Evolutionary conservation across 768 basidiomycete genomes (phyloP).

Genomic region (Suillus subaureus): DNA sequence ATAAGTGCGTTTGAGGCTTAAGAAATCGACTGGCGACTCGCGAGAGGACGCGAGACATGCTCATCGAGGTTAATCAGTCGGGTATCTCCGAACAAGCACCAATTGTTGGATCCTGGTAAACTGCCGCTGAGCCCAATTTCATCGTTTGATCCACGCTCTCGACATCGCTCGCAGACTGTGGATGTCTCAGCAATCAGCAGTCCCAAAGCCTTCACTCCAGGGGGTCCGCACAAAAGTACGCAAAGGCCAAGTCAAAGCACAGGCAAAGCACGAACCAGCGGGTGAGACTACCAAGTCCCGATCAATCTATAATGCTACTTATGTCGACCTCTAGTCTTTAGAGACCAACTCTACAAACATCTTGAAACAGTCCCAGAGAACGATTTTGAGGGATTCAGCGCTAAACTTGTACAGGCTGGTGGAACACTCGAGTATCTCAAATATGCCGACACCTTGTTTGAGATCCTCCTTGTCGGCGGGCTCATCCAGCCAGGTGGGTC

Average conservation of each 20-base stretch:
- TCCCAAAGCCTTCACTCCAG: constrained; percentile 87
- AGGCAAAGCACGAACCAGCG: constrained; percentile 90
- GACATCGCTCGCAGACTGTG: constrained; percentile 56
- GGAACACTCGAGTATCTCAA: constrained; percentile 93
- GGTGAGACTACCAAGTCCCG: constrained; percentile 39
- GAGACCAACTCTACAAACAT: constrained; percentile 91
- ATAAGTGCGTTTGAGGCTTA: not conserved
- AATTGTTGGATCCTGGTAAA: constrained; percentile 1
- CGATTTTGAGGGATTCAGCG: constrained; percentile 82
- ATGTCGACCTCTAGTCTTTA: constrained; percentile 63
- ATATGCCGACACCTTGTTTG: constrained; percentile 96
- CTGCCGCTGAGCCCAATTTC: not conserved
- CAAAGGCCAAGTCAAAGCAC: constrained; percentile 90
- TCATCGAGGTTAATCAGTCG: constrained; percentile 12
- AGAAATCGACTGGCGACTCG: not conserved
- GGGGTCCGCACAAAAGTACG: constrained; percentile 93
- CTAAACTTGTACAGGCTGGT: constrained; percentile 90
- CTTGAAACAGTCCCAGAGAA: constrained; percentile 77
- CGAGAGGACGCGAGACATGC: too few species aligned
- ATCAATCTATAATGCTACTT: constrained; percentile 7
- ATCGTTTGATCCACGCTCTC: constrained; percentile 26
- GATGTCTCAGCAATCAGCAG: constrained; percentile 89
- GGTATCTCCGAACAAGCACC: constrained; percentile 25
- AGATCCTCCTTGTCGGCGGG: constrained; percentile 93
- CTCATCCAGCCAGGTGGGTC: constrained; percentile 95